Conservation (phyloP, 2,329 filamentous ascomycete genomes). For the Penicillium frequentans region DNA sequence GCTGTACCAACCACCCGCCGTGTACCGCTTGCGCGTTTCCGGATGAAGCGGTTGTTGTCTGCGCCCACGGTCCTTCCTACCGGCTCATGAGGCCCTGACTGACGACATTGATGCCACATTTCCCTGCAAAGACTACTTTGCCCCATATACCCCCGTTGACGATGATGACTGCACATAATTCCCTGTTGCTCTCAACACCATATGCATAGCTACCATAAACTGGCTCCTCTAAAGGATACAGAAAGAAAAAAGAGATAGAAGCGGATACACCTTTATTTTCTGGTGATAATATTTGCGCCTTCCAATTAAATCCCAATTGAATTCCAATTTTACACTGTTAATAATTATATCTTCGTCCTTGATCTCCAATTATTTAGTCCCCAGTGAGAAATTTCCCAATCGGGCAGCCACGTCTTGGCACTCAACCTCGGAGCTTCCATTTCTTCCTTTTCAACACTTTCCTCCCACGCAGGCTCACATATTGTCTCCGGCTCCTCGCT, state of each 20-base stretch:
- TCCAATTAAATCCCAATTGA: background rate
- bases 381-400: slow-evolving; percentile 21
- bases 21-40: background rate
- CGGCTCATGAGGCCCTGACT: slow-evolving; percentile 16
- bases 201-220: slow-evolving; percentile 21
- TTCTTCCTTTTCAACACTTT: slow-evolving; percentile 3
- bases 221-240: slow-evolving; percentile 16
- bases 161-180: slow-evolving; percentile 28
- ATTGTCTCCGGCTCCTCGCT: background rate
- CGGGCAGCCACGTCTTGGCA: slow-evolving; percentile 22
- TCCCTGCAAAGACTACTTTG: slow-evolving; percentile 12
- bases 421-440: slow-evolving; percentile 19
- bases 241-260: slow-evolving; percentile 17
- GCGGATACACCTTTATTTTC: slow-evolving; percentile 12
- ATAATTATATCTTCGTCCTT: background rate
- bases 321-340: background rate
- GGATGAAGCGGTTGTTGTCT: background rate
- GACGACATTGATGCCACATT: slow-evolving; percentile 18
- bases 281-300: background rate
- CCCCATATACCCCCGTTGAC: slow-evolving; percentile 26
- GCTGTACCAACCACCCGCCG: background rate
- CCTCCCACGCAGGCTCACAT: background rate
- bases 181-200: slow-evolving; percentile 13
- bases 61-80: background rate
- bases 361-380: background rate